These are phyloP conservation scores for Pseudomonodictys pantanalensis DNA, from an alignment of 495 filamentous ascomycete species.

Conservation along the genomic window DNA sequence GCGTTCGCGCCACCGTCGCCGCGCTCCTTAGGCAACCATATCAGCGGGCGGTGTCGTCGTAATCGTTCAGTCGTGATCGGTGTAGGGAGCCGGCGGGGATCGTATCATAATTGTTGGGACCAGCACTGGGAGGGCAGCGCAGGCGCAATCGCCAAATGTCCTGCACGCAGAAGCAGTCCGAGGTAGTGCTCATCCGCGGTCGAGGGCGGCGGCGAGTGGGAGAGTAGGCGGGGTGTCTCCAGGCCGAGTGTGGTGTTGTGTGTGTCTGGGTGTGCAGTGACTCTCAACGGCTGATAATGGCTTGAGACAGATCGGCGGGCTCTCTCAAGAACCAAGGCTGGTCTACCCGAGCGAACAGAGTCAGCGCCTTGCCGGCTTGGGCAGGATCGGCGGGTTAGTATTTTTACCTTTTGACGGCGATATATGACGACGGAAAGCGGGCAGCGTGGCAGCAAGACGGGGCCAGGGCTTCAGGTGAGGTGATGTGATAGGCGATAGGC, in stretches of 20 bases:
- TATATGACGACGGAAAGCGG: conserved; percentile 8
- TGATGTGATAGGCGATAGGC: no score
- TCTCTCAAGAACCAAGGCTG: not conserved
- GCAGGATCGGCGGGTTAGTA: conserved; percentile 18
- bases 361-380: conserved; percentile 6
- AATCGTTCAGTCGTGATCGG: not conserved
- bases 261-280: no score
- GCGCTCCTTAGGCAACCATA: conserved; percentile 22
- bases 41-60: conserved; percentile 3
- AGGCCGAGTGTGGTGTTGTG: not conserved
- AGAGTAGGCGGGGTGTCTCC: not conserved
- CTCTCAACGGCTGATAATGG: not conserved
- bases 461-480: no score
- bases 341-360: conserved; percentile 5
- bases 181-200: not conserved
- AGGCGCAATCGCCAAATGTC: not conserved
- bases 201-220: not conserved
- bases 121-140: not conserved
- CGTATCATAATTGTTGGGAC: conserved; percentile 13
- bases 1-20: conserved; percentile 26
- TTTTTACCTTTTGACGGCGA: conserved; percentile 8
- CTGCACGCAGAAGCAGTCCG: not conserved
- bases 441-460: no score
- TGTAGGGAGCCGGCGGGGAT: not conserved
- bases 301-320: not conserved